These are phyloP conservation scores for Phytopythium chamaehyphon DNA, from an alignment of 352 stramenopile genomes.

Conservation along the genomic window DNA sequence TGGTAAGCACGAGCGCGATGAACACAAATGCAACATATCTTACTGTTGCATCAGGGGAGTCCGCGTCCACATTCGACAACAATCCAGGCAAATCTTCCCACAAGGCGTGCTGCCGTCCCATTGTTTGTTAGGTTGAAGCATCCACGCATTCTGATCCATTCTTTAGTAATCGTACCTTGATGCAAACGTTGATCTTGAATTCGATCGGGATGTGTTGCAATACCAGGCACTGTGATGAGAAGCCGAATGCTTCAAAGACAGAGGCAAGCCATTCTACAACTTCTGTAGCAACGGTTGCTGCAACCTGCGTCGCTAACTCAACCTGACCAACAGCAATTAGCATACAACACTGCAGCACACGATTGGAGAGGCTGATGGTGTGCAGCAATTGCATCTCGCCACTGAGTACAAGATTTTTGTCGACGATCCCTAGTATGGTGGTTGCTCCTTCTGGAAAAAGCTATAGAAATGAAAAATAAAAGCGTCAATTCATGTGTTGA, in stretches of 20 bases:
- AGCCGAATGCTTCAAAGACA: constrained; percentile 67
- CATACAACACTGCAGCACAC: constrained; percentile 61
- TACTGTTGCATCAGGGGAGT: constrained; percentile 47
- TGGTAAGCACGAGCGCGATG: background rate
- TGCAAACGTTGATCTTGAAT: constrained; percentile 61
- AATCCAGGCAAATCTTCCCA: constrained; percentile 33
- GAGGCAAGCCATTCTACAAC: constrained; percentile 48
- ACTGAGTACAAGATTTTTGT: constrained; percentile 49
- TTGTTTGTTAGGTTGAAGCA: background rate
- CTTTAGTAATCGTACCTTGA: constrained; percentile 28
- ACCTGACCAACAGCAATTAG: constrained; percentile 50
- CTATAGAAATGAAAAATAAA: constrained; percentile 12
- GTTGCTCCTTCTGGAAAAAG: constrained; percentile 34
- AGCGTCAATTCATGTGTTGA: background rate
- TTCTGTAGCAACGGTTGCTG: constrained; percentile 30
- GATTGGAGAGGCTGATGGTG: constrained; percentile 55
- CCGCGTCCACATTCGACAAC: constrained; percentile 13
- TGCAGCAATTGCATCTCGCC: constrained; percentile 41
- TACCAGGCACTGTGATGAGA: constrained; percentile 29
- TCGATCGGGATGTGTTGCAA: constrained; percentile 33
- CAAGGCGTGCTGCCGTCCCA: constrained; percentile 27
- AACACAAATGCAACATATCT: constrained; percentile 3
- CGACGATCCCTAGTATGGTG: constrained; percentile 43
- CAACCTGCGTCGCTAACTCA: constrained; percentile 36
- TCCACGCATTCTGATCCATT: background rate